Evolutionary conservation across 306 rosid genomes (phyloP).

Genomic region (Prinsepia uniflora): DNA sequence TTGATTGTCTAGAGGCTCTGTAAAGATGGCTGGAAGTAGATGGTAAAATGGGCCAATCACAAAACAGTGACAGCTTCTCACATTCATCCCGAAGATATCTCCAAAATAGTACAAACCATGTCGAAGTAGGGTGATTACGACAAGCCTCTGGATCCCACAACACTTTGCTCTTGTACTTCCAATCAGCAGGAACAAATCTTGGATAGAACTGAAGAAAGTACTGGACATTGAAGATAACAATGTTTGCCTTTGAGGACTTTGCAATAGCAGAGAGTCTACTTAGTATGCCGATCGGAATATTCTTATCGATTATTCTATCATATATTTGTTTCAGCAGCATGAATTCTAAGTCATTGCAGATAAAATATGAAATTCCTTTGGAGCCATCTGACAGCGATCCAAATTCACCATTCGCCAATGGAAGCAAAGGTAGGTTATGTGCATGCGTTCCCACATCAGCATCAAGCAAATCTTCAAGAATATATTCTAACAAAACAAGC

Average conservation of each 20-base stretch:
- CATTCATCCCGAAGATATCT: slow-evolving; percentile 58
- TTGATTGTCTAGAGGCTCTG: slow-evolving; percentile 62
- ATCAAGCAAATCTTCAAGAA: slow-evolving; percentile 89
- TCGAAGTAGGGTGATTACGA: slow-evolving; percentile 62
- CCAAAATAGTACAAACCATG: slow-evolving; percentile 86
- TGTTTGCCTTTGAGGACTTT: slow-evolving; percentile 69
- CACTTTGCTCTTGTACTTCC: slow-evolving; percentile 80
- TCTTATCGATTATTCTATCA: slow-evolving; percentile 63
- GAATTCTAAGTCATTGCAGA: slow-evolving; percentile 79
- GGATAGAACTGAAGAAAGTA: slow-evolving; percentile 64
- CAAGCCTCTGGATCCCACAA: slow-evolving; percentile 70
- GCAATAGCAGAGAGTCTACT: slow-evolving; percentile 80
- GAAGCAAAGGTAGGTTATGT: slow-evolving; percentile 68
- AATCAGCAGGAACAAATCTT: slow-evolving; percentile 72
- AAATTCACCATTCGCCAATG: slow-evolving; percentile 84
- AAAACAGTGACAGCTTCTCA: slow-evolving; percentile 50
- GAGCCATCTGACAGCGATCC: slow-evolving; percentile 62
- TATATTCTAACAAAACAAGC: slow-evolving; percentile 86
- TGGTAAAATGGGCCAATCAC: slow-evolving; percentile 96
- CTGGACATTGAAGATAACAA: slow-evolving; percentile 51
- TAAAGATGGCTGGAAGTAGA: slow-evolving; percentile 70
- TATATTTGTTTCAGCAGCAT: slow-evolving; percentile 56
- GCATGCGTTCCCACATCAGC: slow-evolving; percentile 78
- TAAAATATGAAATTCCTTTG: slow-evolving; percentile 64
- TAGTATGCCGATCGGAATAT: slow-evolving; percentile 52